Evolutionary conservation across 1,139 yeast genomes (phyloP), one percentile per base, ranked within the genome.

Genomic region (Protomyces inundatus): DNA sequence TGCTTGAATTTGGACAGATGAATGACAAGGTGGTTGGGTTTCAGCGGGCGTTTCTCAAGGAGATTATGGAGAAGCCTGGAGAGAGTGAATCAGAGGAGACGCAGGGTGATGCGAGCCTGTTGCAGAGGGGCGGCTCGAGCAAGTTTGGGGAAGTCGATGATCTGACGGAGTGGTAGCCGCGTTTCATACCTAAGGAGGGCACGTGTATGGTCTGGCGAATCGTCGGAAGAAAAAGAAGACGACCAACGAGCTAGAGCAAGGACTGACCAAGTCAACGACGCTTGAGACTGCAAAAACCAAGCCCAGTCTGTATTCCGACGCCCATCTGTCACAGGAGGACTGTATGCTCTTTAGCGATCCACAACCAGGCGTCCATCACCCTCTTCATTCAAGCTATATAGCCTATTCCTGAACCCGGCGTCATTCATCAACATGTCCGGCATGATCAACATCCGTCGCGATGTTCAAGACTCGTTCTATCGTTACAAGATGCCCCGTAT

Each of bases 401-500:
- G 48, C 48, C 48, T 42, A 30, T 16, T 42, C 48, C 16, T 42
- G 48, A 42, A 42, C n/a, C 23, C 32, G 23, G 23, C 23, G 23
- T 23, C 23, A 23, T 23, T 23, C 33, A n/a, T n/a, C 33, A 48
- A 59, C 62, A 90, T 90, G 97, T 88, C 97, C 67, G 81, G 64
- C 37, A 60, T 86, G 73, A 88, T 91, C 74, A 91, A 93, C 78
- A 93, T 93, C 73, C 87, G 96, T 78, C 90, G 99, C 81, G 97
- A 90, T 74, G 93, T 93, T 81, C 86, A 88, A 74, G 98, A 93
- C 80, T 97, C 98, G 62, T 93, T 93, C 77, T 93, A 95, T 84
- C 96, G 98, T 80, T 93, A 93, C 79, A 93, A 93, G 81, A 93
- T 93, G 98, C 98, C 98, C 74, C 87, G 95, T 58, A 86, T 93